phyloP scores from a whole-genome alignment of 306 rosid genomes.

The Fragaria ananassa region DNA sequence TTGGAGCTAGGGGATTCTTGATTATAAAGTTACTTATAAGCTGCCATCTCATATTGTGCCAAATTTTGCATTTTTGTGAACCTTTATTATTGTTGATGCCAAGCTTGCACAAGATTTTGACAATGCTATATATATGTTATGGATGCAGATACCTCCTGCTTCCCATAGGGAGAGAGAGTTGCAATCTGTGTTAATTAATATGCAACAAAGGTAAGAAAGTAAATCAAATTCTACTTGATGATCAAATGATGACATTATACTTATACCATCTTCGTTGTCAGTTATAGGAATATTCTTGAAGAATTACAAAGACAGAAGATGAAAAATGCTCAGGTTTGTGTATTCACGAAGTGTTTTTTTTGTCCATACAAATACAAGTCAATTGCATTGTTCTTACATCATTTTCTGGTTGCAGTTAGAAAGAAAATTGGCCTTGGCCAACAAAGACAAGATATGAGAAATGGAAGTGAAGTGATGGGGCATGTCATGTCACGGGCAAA shows the following conservation, averaged over 20 bases:
- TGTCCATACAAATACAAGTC: neutral
- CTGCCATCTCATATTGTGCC: neutral
- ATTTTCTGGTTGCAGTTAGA: conserved; percentile 43
- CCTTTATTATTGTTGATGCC: neutral
- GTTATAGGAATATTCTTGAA: conserved; percentile 50
- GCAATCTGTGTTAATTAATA: conserved; percentile 54
- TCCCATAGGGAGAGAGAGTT: conserved; percentile 67
- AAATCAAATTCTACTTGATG: conserved; percentile 20
- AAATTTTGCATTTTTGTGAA: neutral
- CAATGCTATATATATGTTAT: conserved; percentile 16
- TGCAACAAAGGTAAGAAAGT: conserved; percentile 69
- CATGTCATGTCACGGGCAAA: neutral
- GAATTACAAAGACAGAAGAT: conserved; percentile 77
- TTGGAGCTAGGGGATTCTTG: neutral
- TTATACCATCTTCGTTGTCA: conserved; percentile 37
- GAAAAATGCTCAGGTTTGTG: conserved; percentile 76
- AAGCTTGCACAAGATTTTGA: neutral
- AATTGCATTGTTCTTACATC: neutral
- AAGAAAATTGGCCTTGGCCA: conserved; percentile 33
- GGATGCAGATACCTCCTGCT: conserved; percentile 49
- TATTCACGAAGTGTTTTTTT: neutral
- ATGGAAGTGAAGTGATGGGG: neutral
- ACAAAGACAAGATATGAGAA: conserved; percentile 26
- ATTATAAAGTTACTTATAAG: neutral
- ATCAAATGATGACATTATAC: conserved; percentile 17